Evolutionary conservation across 2,329 filamentous ascomycete species (phyloP).

Genomic region (Dactylellina drechsleri): DNA sequence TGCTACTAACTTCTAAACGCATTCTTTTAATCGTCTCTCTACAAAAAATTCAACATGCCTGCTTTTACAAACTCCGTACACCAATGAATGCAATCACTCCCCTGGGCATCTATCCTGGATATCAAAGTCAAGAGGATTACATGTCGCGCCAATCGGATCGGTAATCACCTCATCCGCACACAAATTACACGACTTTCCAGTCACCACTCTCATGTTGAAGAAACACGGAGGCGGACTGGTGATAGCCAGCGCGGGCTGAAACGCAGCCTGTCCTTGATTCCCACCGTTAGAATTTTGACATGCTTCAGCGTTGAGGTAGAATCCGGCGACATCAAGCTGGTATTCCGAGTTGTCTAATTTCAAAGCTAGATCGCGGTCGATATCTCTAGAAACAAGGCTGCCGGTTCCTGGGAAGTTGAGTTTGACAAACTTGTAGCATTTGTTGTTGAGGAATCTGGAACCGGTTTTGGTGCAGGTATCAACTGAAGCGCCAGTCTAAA

Average conservation of each 20-base stretch:
- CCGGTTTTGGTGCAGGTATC: conserved; percentile 27
- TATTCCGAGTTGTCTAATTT: conserved; percentile 24
- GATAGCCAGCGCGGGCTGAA: not conserved
- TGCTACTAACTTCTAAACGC: too few relatives aligned
- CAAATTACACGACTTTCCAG: conserved; percentile 7
- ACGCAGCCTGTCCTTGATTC: conserved; percentile 1
- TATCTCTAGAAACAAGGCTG: not conserved
- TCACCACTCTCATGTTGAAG: conserved; percentile 20
- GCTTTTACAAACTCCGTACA: too few relatives aligned
- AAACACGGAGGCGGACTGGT: conserved; percentile 23
- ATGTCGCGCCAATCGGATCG: too few relatives aligned
- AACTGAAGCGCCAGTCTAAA: not conserved
- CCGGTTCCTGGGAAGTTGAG: not conserved
- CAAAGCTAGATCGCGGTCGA: conserved; percentile 11
- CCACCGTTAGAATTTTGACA: conserved; percentile 17
- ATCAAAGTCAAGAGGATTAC: too few relatives aligned
- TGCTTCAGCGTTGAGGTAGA: conserved; percentile 22
- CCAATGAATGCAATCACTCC: too few relatives aligned
- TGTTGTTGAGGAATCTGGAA: conserved; percentile 28
- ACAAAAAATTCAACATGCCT: too few relatives aligned
- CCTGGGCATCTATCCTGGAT: too few relatives aligned
- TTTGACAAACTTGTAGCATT: conserved; percentile 25
- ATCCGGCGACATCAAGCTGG: conserved; percentile 8
- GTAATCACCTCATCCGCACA: not conserved
- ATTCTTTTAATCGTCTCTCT: too few relatives aligned